These are phyloP conservation scores for Bolboschoenoplectus hybrid DNA, from an alignment of 202 grass and related monocot genomes.

Conservation along the genomic window DNA sequence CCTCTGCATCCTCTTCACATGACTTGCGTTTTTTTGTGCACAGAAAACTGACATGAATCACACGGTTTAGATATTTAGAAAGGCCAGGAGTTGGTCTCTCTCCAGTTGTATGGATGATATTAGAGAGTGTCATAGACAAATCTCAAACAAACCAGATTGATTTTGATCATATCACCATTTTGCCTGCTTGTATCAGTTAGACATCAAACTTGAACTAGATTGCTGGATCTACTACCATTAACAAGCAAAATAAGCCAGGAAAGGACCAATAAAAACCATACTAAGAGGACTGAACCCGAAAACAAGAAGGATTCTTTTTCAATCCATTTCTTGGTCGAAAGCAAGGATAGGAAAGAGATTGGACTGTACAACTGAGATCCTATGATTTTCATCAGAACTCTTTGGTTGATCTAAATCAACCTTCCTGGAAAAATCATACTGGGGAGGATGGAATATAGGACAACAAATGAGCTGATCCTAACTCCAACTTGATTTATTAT, in stretches of 20 bases:
- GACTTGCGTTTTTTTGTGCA: not conserved
- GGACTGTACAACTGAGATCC: not conserved
- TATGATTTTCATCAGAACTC: not conserved
- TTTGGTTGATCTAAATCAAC: not conserved
- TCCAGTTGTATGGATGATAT: not conserved
- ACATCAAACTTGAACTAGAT: not conserved
- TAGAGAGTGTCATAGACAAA: not conserved
- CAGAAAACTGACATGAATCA: constrained; percentile 15
- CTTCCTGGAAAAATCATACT: not conserved
- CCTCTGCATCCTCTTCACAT: not conserved
- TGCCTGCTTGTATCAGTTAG: not conserved
- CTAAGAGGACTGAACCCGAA: not conserved
- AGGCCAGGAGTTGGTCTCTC: too few species aligned
- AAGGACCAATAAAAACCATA: not conserved
- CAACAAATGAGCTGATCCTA: not conserved
- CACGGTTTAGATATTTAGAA: not conserved
- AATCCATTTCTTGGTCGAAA: not conserved
- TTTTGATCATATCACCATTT: not conserved
- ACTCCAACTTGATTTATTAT: too few species aligned
- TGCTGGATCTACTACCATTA: not conserved
- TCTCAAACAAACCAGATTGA: not conserved
- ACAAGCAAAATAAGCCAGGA: not conserved
- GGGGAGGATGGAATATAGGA: not conserved
- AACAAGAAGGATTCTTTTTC: not conserved
- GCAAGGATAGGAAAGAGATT: not conserved